Conservation (phyloP, 768 basidiomycete species). For the Suillus bovinus region DNA sequence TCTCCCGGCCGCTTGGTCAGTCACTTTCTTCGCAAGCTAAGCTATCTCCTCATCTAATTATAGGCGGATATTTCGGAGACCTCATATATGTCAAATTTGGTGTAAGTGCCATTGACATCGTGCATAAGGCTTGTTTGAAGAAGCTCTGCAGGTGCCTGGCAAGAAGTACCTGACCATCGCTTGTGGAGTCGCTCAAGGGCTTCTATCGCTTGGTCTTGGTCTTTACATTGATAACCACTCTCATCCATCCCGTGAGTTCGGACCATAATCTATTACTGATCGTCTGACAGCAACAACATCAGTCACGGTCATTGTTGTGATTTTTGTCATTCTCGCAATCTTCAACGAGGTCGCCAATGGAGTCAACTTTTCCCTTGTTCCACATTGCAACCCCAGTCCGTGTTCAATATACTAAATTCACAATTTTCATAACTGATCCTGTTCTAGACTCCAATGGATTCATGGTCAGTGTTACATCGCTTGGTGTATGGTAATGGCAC, state of each 20-base stretch:
- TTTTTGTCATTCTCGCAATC: slow-evolving; percentile 40
- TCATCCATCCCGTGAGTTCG: slow-evolving; percentile 22
- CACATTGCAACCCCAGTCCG: slow-evolving; percentile 47
- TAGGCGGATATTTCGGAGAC: slow-evolving; percentile 49
- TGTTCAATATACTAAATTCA: slow-evolving; percentile 17
- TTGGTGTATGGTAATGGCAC: background rate
- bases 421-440: background rate
- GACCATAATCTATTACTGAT: background rate
- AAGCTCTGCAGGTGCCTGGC: slow-evolving; percentile 26
- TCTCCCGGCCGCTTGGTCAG: slow-evolving; percentile 46
- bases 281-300: background rate
- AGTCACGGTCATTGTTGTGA: slow-evolving; percentile 37
- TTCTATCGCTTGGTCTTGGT: slow-evolving; percentile 45
- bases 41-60: background rate
- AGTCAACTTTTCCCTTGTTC: slow-evolving; percentile 50
- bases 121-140: background rate
- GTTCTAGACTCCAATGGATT: slow-evolving; percentile 32
- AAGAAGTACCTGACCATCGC: slow-evolving; percentile 50
- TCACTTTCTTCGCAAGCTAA: background rate
- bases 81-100: slow-evolving; percentile 43
- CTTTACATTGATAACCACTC: slow-evolving; percentile 37
- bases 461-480: slow-evolving; percentile 25
- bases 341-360: slow-evolving; percentile 49
- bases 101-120: slow-evolving; percentile 18
- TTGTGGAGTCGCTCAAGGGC: slow-evolving; percentile 47